Percentiles rank a stretch among this genome's conserved stretches.
Evolutionary conservation across 345 rosid genomes (phyloP).

Genomic region (Microcos paniculata): DNA sequence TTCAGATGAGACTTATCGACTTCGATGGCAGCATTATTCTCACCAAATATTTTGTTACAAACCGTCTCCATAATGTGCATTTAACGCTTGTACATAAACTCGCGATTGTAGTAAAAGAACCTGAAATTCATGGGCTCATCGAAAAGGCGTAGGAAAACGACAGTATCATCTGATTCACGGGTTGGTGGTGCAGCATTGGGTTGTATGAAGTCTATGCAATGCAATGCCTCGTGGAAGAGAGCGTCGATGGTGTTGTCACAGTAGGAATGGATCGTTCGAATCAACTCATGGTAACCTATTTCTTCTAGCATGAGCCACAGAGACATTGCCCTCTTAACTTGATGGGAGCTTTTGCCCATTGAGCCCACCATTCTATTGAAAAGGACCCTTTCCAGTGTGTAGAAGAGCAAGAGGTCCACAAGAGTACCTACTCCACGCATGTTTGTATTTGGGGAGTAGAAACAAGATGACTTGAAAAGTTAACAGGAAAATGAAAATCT

Average conservation of each 20-base stretch:
- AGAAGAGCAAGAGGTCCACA: constrained; percentile 37
- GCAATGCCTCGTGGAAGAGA: constrained; percentile 24
- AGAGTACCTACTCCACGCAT: constrained; percentile 30
- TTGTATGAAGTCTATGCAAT: constrained; percentile 19
- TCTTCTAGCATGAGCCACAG: constrained; percentile 36
- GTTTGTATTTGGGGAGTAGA: background rate
- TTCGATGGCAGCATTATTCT: constrained; percentile 26
- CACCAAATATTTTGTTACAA: constrained; percentile 33
- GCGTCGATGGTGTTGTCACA: constrained; percentile 24
- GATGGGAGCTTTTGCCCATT: constrained; percentile 18
- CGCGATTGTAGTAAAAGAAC: constrained; percentile 25
- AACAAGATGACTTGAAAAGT: constrained; percentile 24
- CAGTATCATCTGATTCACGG: background rate
- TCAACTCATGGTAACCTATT: constrained; percentile 30
- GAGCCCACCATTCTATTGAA: constrained; percentile 32
- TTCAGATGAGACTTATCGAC: constrained; percentile 27
- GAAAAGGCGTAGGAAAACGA: constrained; percentile 11
- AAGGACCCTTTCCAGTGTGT: constrained; percentile 28
- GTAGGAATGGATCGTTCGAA: constrained; percentile 22
- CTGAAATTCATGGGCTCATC: constrained; percentile 20
- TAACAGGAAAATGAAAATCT: background rate
- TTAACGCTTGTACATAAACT: constrained; percentile 25
- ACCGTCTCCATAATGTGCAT: constrained; percentile 29
- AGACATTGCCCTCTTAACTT: constrained; percentile 27
- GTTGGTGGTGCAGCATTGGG: constrained; percentile 10